Conservation (phyloP, 495 filamentous ascomycete species). For the Coniosporium apollinis region DNA sequence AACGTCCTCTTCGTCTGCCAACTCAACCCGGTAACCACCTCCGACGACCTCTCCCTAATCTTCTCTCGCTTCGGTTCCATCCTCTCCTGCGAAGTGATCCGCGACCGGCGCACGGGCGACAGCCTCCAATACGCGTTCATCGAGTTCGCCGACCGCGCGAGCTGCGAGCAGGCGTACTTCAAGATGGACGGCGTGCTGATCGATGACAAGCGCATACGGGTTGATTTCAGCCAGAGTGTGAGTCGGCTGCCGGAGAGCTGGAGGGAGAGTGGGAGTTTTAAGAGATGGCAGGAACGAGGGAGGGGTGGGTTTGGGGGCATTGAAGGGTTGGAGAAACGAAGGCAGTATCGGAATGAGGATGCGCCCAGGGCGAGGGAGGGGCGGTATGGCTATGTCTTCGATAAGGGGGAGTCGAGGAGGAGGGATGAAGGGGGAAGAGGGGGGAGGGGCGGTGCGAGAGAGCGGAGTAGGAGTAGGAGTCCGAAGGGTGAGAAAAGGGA, state of each 20-base stretch:
- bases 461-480: conserved; percentile 28
- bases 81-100: conserved; percentile 87
- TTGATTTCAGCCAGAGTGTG: conserved; percentile 95
- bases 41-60: conserved; percentile 86
- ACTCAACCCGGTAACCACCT: conserved; percentile 88
- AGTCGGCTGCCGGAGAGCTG: conserved; percentile 81
- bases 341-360: conserved; percentile 71
- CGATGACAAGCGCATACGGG: conserved; percentile 94
- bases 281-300: conserved; percentile 46
- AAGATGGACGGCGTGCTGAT: conserved; percentile 97
- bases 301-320: conserved; percentile 85
- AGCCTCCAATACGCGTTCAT: conserved; percentile 96
- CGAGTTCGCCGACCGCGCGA: conserved; percentile 81
- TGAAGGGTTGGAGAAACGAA: conserved; percentile 66
- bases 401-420: conserved; percentile 45
- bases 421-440: conserved; percentile 4
- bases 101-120: conserved; percentile 85
- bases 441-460: conserved; percentile 2
- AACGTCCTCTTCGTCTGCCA: conserved; percentile 98
- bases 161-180: conserved; percentile 91
- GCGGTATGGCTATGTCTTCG: conserved; percentile 68
- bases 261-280: conserved; percentile 74
- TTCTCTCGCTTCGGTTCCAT: conserved; percentile 96
- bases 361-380: conserved; percentile 26
- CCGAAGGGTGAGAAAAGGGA: conserved; percentile 14